These are phyloP conservation scores for Fusarium pilosicola DNA, from an alignment of 2,329 filamentous ascomycete genomes.

Conservation along the genomic window DNA sequence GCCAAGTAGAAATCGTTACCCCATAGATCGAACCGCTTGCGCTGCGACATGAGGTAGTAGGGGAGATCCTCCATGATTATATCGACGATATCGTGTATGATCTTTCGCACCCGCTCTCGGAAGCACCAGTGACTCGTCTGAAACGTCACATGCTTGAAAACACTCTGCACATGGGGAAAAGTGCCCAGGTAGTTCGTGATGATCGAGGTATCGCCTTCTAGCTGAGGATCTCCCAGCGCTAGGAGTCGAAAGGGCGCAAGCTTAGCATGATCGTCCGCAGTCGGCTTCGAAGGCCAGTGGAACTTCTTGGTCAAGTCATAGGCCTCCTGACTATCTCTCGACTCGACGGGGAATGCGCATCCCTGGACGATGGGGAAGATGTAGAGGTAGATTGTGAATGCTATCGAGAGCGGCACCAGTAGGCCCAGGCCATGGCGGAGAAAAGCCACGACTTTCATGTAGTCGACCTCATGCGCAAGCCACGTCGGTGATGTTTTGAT, in stretches of 20 bases:
- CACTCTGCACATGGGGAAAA: conserved; percentile 63
- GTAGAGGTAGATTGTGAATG: conserved; percentile 82
- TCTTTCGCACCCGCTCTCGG: conserved; percentile 62
- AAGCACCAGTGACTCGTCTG: conserved; percentile 57
- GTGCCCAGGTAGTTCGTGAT: conserved; percentile 64
- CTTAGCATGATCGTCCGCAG: conserved; percentile 38
- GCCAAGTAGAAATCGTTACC: conserved; percentile 96
- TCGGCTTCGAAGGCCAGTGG: conserved; percentile 52
- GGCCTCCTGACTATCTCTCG: conserved; percentile 47
- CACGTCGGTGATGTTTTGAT: conserved; percentile 5
- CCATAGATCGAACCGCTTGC: conserved; percentile 87
- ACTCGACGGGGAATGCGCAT: conserved; percentile 79
- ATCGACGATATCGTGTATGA: conserved; percentile 68
- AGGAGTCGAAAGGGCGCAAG: conserved; percentile 85
- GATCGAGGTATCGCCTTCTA: conserved; percentile 91
- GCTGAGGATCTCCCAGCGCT: conserved; percentile 88
- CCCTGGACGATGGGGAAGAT: conserved; percentile 83
- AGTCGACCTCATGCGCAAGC: conserved; percentile 52
- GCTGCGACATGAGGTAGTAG: conserved; percentile 70
- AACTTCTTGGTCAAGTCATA: conserved; percentile 52
- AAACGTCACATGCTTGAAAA: conserved; percentile 60
- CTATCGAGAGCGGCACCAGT: conserved; percentile 70
- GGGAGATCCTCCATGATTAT: conserved; percentile 75
- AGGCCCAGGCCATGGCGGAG: conserved; percentile 67
- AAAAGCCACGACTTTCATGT: conserved; percentile 64